Conservation (phyloP, 2,329 filamentous ascomycete genomes). For the Penicillium glabrum region DNA sequence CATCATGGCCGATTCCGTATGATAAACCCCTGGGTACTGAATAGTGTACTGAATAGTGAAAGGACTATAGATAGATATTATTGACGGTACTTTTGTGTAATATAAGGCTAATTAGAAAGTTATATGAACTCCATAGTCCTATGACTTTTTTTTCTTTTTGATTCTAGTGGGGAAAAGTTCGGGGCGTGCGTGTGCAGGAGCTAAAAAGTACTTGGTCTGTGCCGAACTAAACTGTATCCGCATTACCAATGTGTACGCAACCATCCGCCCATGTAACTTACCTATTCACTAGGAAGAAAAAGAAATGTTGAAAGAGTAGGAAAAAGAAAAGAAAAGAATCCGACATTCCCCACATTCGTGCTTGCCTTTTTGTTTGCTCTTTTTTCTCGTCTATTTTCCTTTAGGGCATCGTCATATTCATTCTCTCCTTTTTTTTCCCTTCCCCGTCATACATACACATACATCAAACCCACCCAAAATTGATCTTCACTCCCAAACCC, state of each 20-base stretch:
- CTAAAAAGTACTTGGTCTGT: constrained; percentile 1
- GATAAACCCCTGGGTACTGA: background rate
- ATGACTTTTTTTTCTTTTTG: background rate
- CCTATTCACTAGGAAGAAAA: constrained; percentile 12
- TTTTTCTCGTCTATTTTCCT: background rate
- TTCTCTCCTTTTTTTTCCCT: background rate
- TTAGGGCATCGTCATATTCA: background rate
- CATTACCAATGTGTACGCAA: constrained; percentile 23
- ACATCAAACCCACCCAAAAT: constrained; percentile 18
- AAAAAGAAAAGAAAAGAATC: constrained; percentile 2
- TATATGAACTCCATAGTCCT: background rate
- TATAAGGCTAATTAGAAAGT: background rate
- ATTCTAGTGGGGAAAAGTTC: constrained; percentile 2
- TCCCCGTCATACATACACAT: background rate
- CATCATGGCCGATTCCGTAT: background rate
- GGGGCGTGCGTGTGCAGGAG: constrained; percentile 7
- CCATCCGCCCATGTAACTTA: constrained; percentile 15
- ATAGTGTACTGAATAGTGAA: background rate
- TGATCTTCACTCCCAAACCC: constrained; percentile 24
- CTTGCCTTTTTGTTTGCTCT: background rate
- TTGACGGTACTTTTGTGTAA: background rate
- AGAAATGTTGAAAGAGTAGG: background rate
- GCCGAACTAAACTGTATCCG: constrained; percentile 2
- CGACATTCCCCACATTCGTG: constrained; percentile 1
- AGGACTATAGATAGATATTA: background rate